phyloP scores from a whole-genome alignment of 1,139 yeast species.

The Candida frijolesensis region DNA sequence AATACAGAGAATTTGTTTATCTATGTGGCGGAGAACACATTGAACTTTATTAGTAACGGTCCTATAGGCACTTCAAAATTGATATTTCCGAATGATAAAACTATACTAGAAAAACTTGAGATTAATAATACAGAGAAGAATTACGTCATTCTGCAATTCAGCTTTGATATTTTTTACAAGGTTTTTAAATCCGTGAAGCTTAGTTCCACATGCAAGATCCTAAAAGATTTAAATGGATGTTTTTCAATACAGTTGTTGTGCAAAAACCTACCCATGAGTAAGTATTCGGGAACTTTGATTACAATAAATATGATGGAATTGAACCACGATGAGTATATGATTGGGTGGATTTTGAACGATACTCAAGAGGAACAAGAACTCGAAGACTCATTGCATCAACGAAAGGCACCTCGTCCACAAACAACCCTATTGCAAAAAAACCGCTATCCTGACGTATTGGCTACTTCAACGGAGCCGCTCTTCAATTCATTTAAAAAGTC shows the following conservation, averaged over 20 bases:
- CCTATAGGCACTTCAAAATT: constrained; percentile 72
- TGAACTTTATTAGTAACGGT: constrained; percentile 64
- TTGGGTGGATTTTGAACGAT: constrained; percentile 16
- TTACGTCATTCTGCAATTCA: constrained; percentile 42
- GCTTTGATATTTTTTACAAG: constrained; percentile 54
- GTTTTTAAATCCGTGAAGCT: constrained; percentile 55
- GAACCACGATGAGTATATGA: constrained; percentile 17
- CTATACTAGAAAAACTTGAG: constrained; percentile 54
- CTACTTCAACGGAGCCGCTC: constrained; percentile 11
- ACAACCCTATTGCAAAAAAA: neutral
- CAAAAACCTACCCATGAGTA: constrained; percentile 30
- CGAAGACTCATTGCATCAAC: neutral
- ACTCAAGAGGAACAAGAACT: constrained; percentile 10
- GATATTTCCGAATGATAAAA: constrained; percentile 63
- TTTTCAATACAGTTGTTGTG: constrained; percentile 50
- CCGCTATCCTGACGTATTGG: neutral
- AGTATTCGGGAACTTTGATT: constrained; percentile 61
- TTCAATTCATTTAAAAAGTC: constrained; percentile 11
- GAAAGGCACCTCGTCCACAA: neutral
- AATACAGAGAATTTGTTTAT: constrained; percentile 62
- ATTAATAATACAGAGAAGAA: constrained; percentile 23
- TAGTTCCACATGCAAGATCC: constrained; percentile 60
- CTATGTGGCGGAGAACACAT: constrained; percentile 26
- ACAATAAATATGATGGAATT: constrained; percentile 62
- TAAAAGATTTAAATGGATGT: constrained; percentile 59